Evolutionary conservation across 768 basidiomycete species (phyloP).

Genomic region (Daedaleopsis sinensis): DNA sequence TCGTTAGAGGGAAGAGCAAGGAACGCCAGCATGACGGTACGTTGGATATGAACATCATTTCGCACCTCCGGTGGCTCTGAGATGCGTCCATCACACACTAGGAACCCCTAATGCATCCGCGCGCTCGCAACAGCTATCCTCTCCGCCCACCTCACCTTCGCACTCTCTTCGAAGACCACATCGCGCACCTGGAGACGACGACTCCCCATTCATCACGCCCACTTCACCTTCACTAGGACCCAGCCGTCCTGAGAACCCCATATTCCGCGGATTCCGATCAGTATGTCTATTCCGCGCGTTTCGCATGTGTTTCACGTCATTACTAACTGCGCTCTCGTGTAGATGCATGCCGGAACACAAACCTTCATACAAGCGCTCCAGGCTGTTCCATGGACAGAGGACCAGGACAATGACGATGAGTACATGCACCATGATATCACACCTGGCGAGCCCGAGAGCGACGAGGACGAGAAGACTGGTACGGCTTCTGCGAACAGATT

Average conservation of each 20-base stretch:
- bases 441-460: conserved; percentile 59
- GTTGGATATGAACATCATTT: too few species aligned
- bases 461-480: conserved; percentile 55
- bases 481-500: background rate
- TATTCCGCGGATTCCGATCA: conserved; percentile 72
- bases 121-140: conserved; percentile 27
- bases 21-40: conserved; percentile 29
- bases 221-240: conserved; percentile 60
- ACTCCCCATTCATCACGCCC: conserved; percentile 73
- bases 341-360: conserved; percentile 90
- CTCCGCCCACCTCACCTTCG: conserved; percentile 12
- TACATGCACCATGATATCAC: conserved; percentile 41
- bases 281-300: conserved; percentile 43
- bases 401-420: conserved; percentile 72
- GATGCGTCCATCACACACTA: background rate
- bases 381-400: conserved; percentile 78
- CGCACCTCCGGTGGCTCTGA: too few species aligned
- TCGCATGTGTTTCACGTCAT: conserved; percentile 10
- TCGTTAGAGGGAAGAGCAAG: conserved; percentile 54
- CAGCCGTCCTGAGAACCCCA: conserved; percentile 45
- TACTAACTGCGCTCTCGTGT: conserved; percentile 18
- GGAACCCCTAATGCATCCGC: background rate
- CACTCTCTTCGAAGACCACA: conserved; percentile 1
- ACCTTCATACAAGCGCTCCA: conserved; percentile 88
- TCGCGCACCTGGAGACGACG: conserved; percentile 38